Evolutionary conservation across 805 yeast genomes (phyloP).

Genomic region (Cyberlindnera subsufficiens): DNA sequence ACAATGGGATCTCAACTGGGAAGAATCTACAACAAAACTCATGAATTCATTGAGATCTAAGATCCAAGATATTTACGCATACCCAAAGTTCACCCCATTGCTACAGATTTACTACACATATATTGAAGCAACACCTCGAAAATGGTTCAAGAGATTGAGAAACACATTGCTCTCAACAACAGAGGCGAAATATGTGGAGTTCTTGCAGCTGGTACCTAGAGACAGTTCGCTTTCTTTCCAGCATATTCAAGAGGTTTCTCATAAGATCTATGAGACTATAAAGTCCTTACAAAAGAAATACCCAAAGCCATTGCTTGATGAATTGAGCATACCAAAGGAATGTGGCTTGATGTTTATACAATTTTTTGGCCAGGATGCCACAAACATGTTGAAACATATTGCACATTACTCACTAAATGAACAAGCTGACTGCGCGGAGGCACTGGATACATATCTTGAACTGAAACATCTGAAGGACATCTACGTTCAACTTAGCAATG

Average conservation of each 20-base stretch:
- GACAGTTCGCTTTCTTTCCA: constrained; percentile 45
- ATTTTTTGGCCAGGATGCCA: constrained; percentile 48
- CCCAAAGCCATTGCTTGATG: constrained; percentile 54
- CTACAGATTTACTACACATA: constrained; percentile 43
- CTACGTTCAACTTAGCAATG: constrained; percentile 37
- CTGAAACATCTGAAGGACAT: constrained; percentile 48
- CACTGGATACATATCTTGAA: constrained; percentile 45
- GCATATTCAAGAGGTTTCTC: constrained; percentile 54
- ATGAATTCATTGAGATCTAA: constrained; percentile 39
- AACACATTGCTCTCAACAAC: constrained; percentile 33
- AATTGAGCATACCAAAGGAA: constrained; percentile 44
- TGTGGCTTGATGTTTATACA: constrained; percentile 43
- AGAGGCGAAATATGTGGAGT: constrained; percentile 36
- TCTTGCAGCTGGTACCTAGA: constrained; percentile 50
- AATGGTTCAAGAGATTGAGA: constrained; percentile 36
- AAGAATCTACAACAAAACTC: constrained; percentile 39
- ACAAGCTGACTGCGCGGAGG: constrained; percentile 34
- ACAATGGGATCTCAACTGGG: constrained; percentile 43
- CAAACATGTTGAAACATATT: constrained; percentile 44
- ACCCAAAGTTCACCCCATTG: constrained; percentile 54
- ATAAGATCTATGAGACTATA: constrained; percentile 43
- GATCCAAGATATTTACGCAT: constrained; percentile 36
- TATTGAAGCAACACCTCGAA: constrained; percentile 29
- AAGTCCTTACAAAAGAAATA: constrained; percentile 52
- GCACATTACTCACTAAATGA: constrained; percentile 31